Base-by-base conservation (phyloP, 2,329 filamentous ascomycete species). In the Colletotrichum godetiae region DNA sequence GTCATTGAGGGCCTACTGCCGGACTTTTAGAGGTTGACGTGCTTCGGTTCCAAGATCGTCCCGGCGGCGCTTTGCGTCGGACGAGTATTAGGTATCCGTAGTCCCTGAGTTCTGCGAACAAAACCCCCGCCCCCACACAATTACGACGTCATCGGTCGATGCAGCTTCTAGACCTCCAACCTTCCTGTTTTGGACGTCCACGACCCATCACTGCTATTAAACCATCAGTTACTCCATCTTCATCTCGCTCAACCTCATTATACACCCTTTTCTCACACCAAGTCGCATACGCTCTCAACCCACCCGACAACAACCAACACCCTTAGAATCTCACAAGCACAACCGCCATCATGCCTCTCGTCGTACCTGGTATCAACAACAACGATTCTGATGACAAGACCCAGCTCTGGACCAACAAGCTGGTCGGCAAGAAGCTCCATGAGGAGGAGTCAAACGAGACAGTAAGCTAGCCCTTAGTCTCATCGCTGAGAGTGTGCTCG, bases 341-440 rank as follows among this genome's bases (percentile, higher is more conserved):
- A 59, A 73, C 58, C 63, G 31, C 52, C 73, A 80, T n/a, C 83
- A 91, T 92, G 91, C 91, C 91, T 88, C 90, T 92, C 82, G 86
- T 92, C 77, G 86, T 91, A 22, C 90, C 90, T 68, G 89, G 88
- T 78, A 82, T 91, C 77, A 90, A 85, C 75, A 84, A 82, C 74
- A 83, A 82, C 74, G 81, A 84, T 53, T 80, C 80, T 75, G 79
- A 83, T 79, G 78, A 83, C 79, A 85, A 86, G 81, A 89, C 86
- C 46, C 84, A 90, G 72, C 85, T 90, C 77, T 92, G 91, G 91
- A 84, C 83, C 76, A 87, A 86, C 81, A 91, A 91, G 85, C 84
- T 92, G 5, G 86, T 90, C 58, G 91, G 91, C 79, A 92, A 92
- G 88, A 92, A 86, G 60, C 81, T 92, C 13, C 86, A 86, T 12